These are phyloP conservation scores for Nemophila menziesii DNA, from an alignment of 257 asterid species.

Conservation along the genomic window DNA sequence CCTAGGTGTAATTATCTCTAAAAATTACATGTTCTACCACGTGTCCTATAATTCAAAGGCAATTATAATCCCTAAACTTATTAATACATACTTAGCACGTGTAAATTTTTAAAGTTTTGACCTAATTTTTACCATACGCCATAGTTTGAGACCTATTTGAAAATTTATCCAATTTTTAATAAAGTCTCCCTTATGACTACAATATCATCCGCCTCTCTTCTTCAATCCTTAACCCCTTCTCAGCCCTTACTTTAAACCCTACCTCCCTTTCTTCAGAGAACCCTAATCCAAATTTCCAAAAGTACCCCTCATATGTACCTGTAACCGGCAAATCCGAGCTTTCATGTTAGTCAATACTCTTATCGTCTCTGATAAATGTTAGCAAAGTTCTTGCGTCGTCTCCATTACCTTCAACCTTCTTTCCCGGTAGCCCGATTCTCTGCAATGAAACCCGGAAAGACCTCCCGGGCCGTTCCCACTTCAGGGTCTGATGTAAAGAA, in stretches of 20 bases:
- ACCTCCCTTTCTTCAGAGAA: neutral
- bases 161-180: too few relatives aligned
- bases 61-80: too few relatives aligned
- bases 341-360: neutral
- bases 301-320: neutral
- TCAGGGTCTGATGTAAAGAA: constrained; percentile 21
- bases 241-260: neutral
- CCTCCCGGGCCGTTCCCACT: constrained; percentile 28
- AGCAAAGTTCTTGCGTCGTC: constrained; percentile 15
- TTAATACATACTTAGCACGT: too few relatives aligned
- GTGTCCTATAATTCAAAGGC: too few relatives aligned
- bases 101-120: too few relatives aligned
- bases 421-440: constrained; percentile 15
- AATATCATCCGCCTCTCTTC: neutral
- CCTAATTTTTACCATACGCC: too few relatives aligned
- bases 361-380: neutral
- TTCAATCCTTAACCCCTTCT: neutral
- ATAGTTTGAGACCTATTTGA: too few relatives aligned
- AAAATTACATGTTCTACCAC: too few relatives aligned
- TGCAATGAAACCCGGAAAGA: constrained; percentile 15
- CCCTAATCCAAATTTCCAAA: neutral
- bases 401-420: constrained; percentile 18
- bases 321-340: neutral
- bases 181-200: too few relatives aligned
- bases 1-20: too few relatives aligned